phyloP scores from a whole-genome alignment of 2,329 filamentous ascomycete species.

The Aureobasidium sp. region DNA sequence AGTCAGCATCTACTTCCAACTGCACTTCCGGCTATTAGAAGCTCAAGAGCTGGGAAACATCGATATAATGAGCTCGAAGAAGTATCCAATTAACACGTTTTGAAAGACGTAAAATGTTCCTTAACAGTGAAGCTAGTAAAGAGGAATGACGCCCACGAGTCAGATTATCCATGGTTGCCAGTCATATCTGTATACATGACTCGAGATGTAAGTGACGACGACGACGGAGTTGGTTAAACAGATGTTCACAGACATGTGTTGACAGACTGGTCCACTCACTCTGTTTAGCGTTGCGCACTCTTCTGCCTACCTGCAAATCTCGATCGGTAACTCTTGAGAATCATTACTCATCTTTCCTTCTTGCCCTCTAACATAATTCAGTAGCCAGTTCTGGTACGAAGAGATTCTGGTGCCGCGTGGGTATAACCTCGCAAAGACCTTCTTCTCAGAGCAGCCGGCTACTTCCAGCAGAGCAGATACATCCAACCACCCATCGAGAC shows the following conservation, averaged over 20 bases:
- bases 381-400: too few relatives aligned
- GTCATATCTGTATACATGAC: neutral
- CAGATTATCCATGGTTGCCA: neutral
- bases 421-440: neutral
- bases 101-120: neutral
- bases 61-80: neutral
- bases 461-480: neutral
- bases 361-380: neutral
- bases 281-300: neutral
- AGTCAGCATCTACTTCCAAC: conserved; percentile 17
- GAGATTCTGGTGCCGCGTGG: neutral
- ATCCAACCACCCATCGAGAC: neutral
- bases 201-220: neutral
- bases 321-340: neutral
- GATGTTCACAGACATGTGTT: neutral
- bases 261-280: neutral
- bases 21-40: neutral
- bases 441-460: neutral
- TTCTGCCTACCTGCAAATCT: neutral
- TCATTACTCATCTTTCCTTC: neutral
- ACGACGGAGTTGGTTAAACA: neutral
- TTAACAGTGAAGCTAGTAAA: neutral
- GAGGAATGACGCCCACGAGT: neutral
- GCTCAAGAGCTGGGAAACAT: neutral
- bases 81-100: neutral